A percentile compares a stretch with the other conserved stretches of the same genome.
Conservation (phyloP, 768 basidiomycete species). For the Russula compacta region DNA sequence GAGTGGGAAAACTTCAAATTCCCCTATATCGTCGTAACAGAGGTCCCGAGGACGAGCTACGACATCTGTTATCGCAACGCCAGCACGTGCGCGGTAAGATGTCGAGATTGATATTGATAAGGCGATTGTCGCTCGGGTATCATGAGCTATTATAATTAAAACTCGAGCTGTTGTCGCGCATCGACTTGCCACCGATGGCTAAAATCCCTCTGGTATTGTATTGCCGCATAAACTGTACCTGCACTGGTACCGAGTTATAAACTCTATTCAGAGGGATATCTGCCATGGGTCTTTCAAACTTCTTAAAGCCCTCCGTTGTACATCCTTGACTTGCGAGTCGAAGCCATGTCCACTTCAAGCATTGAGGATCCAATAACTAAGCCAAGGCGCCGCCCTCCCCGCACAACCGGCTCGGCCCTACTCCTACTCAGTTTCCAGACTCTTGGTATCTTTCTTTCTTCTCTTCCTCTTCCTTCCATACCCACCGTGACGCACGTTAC, state of each 20-base stretch:
- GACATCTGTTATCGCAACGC: no score
- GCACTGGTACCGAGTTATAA: neutral
- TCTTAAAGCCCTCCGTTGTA: no score
- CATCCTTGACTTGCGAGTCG: no score
- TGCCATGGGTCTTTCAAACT: constrained; percentile 1
- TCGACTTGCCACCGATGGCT: neutral
- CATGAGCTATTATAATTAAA: no score
- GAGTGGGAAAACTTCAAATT: no score
- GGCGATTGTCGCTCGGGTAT: no score
- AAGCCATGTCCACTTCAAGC: neutral
- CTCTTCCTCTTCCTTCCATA: neutral
- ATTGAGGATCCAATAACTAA: neutral
- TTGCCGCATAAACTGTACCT: no score
- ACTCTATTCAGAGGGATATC: constrained; percentile 11
- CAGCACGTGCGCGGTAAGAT: no score
- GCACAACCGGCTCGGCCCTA: constrained; percentile 18
- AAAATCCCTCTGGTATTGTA: neutral
- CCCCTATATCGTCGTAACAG: no score
- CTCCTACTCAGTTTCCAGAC: constrained; percentile 28
- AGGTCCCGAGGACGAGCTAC: no score
- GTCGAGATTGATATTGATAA: no score
- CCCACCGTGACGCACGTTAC: neutral
- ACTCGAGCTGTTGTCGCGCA: no score
- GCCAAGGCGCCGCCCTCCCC: neutral
- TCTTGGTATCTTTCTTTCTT: constrained; percentile 20